phyloP scores from a whole-genome alignment of 805 yeast species.

The Tetrapisispora pingtungensis region DNA sequence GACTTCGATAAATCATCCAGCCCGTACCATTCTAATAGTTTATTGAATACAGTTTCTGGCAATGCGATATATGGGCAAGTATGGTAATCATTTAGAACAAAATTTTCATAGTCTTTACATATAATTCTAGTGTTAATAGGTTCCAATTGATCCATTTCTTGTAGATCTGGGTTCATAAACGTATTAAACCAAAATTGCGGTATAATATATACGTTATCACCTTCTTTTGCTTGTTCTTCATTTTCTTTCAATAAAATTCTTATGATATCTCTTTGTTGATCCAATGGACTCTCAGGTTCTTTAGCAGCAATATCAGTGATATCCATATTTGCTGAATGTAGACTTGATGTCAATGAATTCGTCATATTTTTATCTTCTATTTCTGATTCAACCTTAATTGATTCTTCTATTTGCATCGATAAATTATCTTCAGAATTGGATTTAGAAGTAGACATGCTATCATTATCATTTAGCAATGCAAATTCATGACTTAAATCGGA shows the following conservation, averaged over 20 bases:
- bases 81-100: constrained; percentile 28
- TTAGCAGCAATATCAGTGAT: no score
- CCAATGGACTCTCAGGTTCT: neutral
- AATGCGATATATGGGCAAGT: constrained; percentile 29
- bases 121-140: constrained; percentile 39
- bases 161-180: constrained; percentile 30
- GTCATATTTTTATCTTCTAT: neutral
- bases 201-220: constrained; percentile 40
- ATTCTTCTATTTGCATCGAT: neutral
- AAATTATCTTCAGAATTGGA: neutral
- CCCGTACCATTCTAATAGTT: constrained; percentile 47
- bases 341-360: neutral
- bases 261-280: constrained; percentile 15
- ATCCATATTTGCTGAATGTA: neutral
- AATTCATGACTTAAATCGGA: constrained; percentile 1
- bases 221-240: constrained; percentile 30
- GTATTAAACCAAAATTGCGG: constrained; percentile 37
- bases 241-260: constrained; percentile 8
- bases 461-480: neutral
- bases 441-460: neutral
- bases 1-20: constrained; percentile 31
- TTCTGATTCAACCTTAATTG: no score
- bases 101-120: constrained; percentile 37
- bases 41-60: constrained; percentile 36
- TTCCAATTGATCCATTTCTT: constrained; percentile 31